A percentile compares a stretch with the other conserved stretches of the same genome.
Evolutionary conservation across 805 yeast genomes (phyloP).

Genomic region (Clavispora phyllophila): DNA sequence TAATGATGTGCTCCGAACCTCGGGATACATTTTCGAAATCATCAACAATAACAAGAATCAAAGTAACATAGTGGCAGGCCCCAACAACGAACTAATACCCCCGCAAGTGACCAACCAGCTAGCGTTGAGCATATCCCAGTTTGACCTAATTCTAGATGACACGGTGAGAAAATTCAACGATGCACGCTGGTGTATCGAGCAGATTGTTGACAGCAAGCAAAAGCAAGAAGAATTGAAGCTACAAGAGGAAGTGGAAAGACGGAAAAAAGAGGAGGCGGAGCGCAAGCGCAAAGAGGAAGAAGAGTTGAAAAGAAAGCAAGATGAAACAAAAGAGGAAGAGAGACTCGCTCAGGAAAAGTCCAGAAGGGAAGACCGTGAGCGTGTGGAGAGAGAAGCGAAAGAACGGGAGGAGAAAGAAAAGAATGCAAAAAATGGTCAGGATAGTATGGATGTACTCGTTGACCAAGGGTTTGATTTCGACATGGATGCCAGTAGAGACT

Average conservation of each 20-base stretch:
- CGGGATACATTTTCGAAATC: constrained; percentile 41
- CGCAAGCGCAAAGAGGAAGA: constrained; percentile 18
- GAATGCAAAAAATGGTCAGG: constrained; percentile 8
- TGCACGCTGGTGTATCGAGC: constrained; percentile 40
- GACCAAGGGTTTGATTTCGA: constrained; percentile 27
- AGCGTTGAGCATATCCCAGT: constrained; percentile 28
- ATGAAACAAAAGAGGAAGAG: constrained; percentile 18
- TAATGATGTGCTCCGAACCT: constrained; percentile 35
- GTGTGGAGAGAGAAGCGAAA: constrained; percentile 14
- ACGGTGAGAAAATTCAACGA: constrained; percentile 38
- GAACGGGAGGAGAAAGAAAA: constrained; percentile 14
- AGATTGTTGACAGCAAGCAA: constrained; percentile 37
- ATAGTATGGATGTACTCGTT: constrained; percentile 15
- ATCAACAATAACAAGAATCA: constrained; percentile 37
- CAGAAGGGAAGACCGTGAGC: constrained; percentile 15
- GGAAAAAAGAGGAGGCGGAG: constrained; percentile 26
- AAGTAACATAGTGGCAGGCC: constrained; percentile 37
- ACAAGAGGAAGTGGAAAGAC: constrained; percentile 31
- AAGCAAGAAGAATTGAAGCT: constrained; percentile 36
- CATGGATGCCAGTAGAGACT: constrained; percentile 14
- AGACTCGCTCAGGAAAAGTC: constrained; percentile 11
- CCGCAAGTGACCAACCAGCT: constrained; percentile 34
- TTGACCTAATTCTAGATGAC: constrained; percentile 41
- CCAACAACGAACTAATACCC: constrained; percentile 37
- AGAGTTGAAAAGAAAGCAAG: constrained; percentile 12